Evolutionary conservation across 345 rosid genomes (phyloP).

Genomic region (Mallotus nudiflorus): DNA sequence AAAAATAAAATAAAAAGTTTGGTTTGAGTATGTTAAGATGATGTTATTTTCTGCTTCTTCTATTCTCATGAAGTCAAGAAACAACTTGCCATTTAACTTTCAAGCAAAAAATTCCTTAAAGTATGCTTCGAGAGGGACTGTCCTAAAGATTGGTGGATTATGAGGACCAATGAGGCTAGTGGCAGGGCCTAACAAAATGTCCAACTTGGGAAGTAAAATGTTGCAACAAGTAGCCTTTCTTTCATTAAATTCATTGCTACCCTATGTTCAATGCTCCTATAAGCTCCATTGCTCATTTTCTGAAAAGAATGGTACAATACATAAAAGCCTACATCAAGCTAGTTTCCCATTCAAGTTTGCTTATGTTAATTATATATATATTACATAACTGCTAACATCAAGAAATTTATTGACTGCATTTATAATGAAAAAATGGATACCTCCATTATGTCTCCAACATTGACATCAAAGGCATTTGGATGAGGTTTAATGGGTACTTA

Average conservation of each 20-base stretch:
- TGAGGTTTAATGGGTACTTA: constrained; percentile 21
- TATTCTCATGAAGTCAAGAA: constrained; percentile 28
- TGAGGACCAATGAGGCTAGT: constrained; percentile 15
- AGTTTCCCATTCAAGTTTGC: too few species aligned
- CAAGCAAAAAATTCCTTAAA: constrained; percentile 26
- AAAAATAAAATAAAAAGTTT: too few species aligned
- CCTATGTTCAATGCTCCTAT: constrained; percentile 29
- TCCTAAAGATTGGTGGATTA: constrained; percentile 18
- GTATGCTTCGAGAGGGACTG: constrained; percentile 20
- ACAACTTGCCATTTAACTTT: constrained; percentile 32
- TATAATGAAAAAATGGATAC: too few species aligned
- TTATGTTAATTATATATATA: too few species aligned
- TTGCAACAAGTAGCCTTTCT: constrained; percentile 27
- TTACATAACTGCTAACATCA: too few species aligned
- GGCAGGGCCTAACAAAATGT: constrained; percentile 26
- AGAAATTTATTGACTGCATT: too few species aligned
- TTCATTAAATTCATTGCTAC: constrained; percentile 21
- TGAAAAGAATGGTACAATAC: constrained; percentile 6
- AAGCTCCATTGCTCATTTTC: constrained; percentile 32
- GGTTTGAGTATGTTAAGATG: too few species aligned
- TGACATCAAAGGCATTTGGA: constrained; percentile 30
- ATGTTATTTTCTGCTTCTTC: not conserved
- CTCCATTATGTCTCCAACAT: constrained; percentile 28
- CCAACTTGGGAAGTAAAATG: constrained; percentile 25
- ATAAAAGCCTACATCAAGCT: too few species aligned